Evolutionary conservation across 805 yeast species (phyloP), one percentile per base, ranked within the genome.

Genomic region (Lachancea dasiensis): DNA sequence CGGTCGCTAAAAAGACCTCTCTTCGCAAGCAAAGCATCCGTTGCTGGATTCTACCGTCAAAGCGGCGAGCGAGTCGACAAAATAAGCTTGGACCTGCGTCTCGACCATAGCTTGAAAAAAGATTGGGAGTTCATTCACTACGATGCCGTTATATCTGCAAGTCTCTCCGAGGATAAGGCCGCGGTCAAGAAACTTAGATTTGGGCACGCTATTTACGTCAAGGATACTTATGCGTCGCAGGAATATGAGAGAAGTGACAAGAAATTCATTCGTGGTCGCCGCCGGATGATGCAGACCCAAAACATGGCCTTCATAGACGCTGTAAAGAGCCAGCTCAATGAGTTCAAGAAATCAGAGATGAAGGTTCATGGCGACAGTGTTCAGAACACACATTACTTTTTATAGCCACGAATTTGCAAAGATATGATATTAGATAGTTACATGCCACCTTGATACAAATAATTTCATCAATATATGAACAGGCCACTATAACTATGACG

Each of bases 301-400:
- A 41, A 48, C 28, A 29, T 39, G 27, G 40, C 45, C 7, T 50
- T 44, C 23, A 39, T 58, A n/a, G 44, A 47, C 2, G 42, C 48
- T 36, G 77, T 83, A 47, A 76, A 84, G 55, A 60, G 64, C 27
- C 90, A 83, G 52, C 57, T 83, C 49, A 83, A 83, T 51, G 63
- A 67, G 18, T 81, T 63, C 61, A 83, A 83, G 54, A 69, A 73
- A 44, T 64, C 63, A 39, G 81, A 75, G 39, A 83, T 83, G 94
- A 58, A 65, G 26, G 82, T 83, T 24, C 86, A 83, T 55, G 79
- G 73, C 40, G 61, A 65, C 25, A 77, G 85, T 26, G 70, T 67
- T 39, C 58, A 62, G 21, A 72, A 76, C 54, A 83, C 90, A 6
- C 90, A 83, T 51, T 79, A 72, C 55, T 81, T 79, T 53, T 31